phyloP scores from a whole-genome alignment of 345 rosid genomes.

The Moricandia moricandioides region DNA sequence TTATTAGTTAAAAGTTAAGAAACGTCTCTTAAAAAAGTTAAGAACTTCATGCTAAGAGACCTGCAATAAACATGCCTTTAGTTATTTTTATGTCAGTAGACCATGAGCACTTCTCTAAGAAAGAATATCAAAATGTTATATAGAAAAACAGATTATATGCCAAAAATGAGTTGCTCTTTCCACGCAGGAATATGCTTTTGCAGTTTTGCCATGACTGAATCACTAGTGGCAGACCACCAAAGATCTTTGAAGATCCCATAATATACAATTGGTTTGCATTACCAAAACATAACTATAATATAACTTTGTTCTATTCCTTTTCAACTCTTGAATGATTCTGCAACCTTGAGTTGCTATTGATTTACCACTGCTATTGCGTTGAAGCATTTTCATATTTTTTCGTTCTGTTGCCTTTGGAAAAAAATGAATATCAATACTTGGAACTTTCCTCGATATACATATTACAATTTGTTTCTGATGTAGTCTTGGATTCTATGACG shows the following conservation, averaged over 20 bases:
- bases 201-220: not conserved
- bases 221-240: constrained; percentile 10
- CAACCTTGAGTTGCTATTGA: not conserved
- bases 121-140: not conserved
- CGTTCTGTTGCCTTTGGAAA: too few relatives aligned
- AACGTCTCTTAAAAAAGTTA: too few relatives aligned
- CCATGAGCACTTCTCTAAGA: not conserved
- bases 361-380: too few relatives aligned
- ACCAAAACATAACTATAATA: not conserved
- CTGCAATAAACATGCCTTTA: too few relatives aligned
- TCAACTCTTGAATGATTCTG: not conserved
- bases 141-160: not conserved
- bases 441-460: too few relatives aligned
- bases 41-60: too few relatives aligned
- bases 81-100: not conserved
- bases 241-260: constrained; percentile 1
- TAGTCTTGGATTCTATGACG: too few relatives aligned
- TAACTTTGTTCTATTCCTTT: not conserved
- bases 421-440: too few relatives aligned
- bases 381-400: too few relatives aligned
- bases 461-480: too few relatives aligned
- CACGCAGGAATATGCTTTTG: not conserved
- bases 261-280: not conserved
- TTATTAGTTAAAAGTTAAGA: too few relatives aligned
- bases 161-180: not conserved